phyloP scores from a whole-genome alignment of 192 early-diverging fungal genomes.

The Coemansia sp. region DNA sequence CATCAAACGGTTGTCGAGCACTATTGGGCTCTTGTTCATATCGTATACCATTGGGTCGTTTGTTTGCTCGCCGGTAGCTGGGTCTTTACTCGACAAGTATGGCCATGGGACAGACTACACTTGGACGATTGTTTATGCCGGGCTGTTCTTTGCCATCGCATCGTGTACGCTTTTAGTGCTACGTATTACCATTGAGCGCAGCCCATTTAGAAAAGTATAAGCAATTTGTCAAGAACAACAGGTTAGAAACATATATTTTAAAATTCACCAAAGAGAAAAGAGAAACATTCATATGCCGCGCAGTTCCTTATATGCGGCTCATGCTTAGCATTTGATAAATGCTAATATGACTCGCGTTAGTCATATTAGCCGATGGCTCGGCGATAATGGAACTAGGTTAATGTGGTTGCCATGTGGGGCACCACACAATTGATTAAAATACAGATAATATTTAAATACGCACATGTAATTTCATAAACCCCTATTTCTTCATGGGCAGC shows the following conservation, averaged over 20 bases:
- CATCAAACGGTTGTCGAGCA: slow-evolving; percentile 27
- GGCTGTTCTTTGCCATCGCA: slow-evolving; percentile 19
- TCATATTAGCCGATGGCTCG: too few relatives aligned
- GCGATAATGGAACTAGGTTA: too few relatives aligned
- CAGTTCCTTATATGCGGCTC: too few relatives aligned
- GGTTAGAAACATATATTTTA: too few relatives aligned
- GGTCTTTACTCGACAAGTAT: slow-evolving; percentile 28
- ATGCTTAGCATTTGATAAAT: too few relatives aligned
- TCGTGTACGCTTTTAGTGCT: slow-evolving; percentile 11
- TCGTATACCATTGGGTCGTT: slow-evolving; percentile 21
- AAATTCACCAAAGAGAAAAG: too few relatives aligned
- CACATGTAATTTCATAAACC: not conserved
- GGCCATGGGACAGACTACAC: slow-evolving; percentile 28
- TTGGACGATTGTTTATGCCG: slow-evolving; percentile 26
- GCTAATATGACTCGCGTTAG: too few relatives aligned
- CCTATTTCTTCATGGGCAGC: slow-evolving; percentile 58
- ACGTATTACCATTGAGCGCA: slow-evolving; percentile 11
- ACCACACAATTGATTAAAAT: not conserved
- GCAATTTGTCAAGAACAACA: not conserved
- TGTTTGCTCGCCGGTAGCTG: slow-evolving; percentile 23
- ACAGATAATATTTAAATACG: not conserved
- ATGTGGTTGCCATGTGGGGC: too few relatives aligned
- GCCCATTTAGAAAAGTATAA: not conserved
- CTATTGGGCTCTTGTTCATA: slow-evolving; percentile 26
- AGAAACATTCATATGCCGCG: too few relatives aligned